Conservation (phyloP, 2,329 filamentous ascomycete species). For the Pseudopyrenochaeta lycopersici region DNA sequence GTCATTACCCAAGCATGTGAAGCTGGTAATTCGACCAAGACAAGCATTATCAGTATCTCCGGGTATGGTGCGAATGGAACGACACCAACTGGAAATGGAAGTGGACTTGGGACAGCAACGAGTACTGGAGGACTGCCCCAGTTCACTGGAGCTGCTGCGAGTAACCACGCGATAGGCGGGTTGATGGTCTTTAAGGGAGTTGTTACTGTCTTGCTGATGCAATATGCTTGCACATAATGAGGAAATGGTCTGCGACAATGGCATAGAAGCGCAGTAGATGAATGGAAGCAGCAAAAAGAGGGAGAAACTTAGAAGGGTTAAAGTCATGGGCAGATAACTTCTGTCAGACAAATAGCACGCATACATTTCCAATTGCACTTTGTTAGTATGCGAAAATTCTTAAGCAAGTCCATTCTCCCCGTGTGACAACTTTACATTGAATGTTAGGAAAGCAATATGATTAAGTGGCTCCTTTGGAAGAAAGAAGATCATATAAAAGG, state of each 20-base stretch:
- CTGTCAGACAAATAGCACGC: no score
- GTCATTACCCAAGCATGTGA: slow-evolving; percentile 22
- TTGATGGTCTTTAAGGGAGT: not conserved
- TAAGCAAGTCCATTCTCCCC: no score
- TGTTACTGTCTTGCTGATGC: not conserved
- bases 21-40: slow-evolving; percentile 28
- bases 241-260: no score
- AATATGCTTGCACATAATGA: not conserved
- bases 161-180: not conserved
- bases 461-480: no score
- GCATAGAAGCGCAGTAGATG: no score
- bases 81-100: not conserved
- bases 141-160: slow-evolving; percentile 16
- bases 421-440: no score
- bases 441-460: no score
- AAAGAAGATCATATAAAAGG: no score
- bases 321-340: no score
- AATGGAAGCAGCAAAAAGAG: no score
- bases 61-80: slow-evolving; percentile 11
- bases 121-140: slow-evolving; percentile 3
- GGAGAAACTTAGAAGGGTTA: not conserved
- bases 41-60: slow-evolving; percentile 22
- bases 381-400: no score
- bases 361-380: no score
- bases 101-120: not conserved